Evolutionary conservation across 306 rosid genomes (phyloP).

Genomic region (Urtica urens): DNA sequence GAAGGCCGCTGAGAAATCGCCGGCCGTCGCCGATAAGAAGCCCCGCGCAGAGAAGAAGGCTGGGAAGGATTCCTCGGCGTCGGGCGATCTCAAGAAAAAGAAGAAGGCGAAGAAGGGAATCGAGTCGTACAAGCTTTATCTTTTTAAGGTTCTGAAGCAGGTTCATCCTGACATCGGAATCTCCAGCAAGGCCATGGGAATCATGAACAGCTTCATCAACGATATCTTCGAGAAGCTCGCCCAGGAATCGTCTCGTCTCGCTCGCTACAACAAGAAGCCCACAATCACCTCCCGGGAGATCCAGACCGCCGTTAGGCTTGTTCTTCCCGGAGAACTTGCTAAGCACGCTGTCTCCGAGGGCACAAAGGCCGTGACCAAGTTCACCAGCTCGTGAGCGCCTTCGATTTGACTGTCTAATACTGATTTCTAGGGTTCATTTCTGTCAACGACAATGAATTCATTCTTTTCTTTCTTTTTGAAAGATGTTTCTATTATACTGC

Average conservation of each 20-base stretch:
- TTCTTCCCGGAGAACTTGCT: constrained; percentile 7
- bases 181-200: constrained; percentile 2
- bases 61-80: constrained; percentile 11
- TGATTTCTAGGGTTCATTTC: neutral
- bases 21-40: constrained; percentile 16
- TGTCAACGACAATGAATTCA: too few species aligned
- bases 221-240: constrained; percentile 16
- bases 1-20: constrained; percentile 17
- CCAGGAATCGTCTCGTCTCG: constrained; percentile 14
- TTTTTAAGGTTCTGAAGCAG: constrained; percentile 7
- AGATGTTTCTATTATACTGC: too few species aligned
- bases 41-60: constrained; percentile 24
- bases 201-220: constrained; percentile 9
- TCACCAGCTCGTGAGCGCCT: constrained; percentile 22
- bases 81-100: neutral
- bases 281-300: constrained; percentile 2
- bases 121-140: constrained; percentile 22
- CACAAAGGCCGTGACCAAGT: constrained; percentile 22
- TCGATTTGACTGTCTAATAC: too few species aligned
- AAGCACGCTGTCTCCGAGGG: constrained; percentile 8
- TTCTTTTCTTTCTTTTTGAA: neutral
- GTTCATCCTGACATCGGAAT: constrained; percentile 6
- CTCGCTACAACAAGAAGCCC: constrained; percentile 12
- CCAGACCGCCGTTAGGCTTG: constrained; percentile 6
- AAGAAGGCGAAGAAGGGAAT: constrained; percentile 20